Base-by-base conservation (phyloP, 1,284 basidiomycete species). In the Pisolithus thermaeus region DNA sequence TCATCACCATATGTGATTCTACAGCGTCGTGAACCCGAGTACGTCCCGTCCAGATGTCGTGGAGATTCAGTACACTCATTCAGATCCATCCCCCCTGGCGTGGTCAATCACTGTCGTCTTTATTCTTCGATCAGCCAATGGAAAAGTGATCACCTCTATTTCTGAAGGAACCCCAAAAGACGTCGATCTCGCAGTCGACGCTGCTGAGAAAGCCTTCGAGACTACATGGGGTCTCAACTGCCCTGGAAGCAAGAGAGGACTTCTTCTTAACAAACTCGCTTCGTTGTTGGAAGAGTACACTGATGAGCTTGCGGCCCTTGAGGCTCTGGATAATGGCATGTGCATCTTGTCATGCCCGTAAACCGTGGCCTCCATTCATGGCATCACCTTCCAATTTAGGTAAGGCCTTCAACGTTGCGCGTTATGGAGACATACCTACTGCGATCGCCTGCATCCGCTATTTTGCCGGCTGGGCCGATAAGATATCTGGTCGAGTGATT, bases 391-490 rank as follows among this genome's bases (percentile, higher is more conserved):
- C 20, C 2, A 41, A 14, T 44, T 14, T 35, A 78, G 78, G 83
- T 51, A 94, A 94, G 73, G 86, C 92, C 1, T 94, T 86, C 70
- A 59, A 63, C 12, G 87, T 84, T 73, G 86, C 93, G 4, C 79
- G 78, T 58, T 75, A 65, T 45, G 84, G 79, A 48, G 95, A 97
- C 67, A 76, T 93, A 9, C 59, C 72, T 35, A 77, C 78, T 58
- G 73, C 84, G 16, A 90, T 92, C 54, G 76, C 72, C 43, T 74
- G 73, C 52, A 77, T 93, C 68, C 81, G 88, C 58, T 87, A 89
- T 64, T 89, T 81, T 56, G 81, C 80, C 46, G 87, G 87, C 25
- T 89, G 84, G 84, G 84, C 87, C 2, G 93, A 97, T 77, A 97
- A 96, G 78, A 79, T 92, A 59, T 74, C 80, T 47, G 93, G 94